Evolutionary conservation across 306 rosid species (phyloP), one percentile per base, ranked within the genome.

Genomic region (Calophaca sinica): DNA sequence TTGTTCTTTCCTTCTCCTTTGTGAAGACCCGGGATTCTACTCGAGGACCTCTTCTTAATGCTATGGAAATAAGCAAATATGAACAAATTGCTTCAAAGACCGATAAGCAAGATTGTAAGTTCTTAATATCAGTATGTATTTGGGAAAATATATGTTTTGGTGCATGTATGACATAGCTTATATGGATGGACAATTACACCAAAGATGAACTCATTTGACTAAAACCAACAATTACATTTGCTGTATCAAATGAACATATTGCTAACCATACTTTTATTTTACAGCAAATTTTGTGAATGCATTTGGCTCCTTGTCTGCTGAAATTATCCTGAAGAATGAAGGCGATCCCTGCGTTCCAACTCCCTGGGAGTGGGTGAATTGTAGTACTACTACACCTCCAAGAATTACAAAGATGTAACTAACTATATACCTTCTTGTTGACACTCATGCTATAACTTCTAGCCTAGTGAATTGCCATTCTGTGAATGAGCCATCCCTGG

Each of bases 341-440:
- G 97, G 99, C 4, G 97, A 91, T 84, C 97, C 97, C 12, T 94
- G 99, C 77, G 86, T 86, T 79, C 99, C 99, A 33, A 87, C 92
- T 58, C 85, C 66, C 26, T 94, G 99, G 99, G 97, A 90, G 50
- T 88, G 96, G 96, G 72, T 94, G 71, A 85, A 87, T 55, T 94
- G 97, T 62, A 88, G 93, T 83, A 58, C 87, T 7, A 62, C 77
- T 39, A 13, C 80, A 31, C 88, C 91, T 31, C 88, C 84, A 12
- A 90, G 96, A 91, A 82, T 94, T 46, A 79, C 88, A 60, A 86
- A 85, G 72, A 85, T 94, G 99, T 94, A 88, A 85, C 51, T n/a
- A 44, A 68, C 81, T 81, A 75, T 15, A 59, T 60, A 60, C 65
- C 66, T 70, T 80, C 55, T 60, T 65, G 12, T 42, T 32, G 41